Conservation (phyloP, 169 alveolate species). For the Plasmodium berghei region DNA sequence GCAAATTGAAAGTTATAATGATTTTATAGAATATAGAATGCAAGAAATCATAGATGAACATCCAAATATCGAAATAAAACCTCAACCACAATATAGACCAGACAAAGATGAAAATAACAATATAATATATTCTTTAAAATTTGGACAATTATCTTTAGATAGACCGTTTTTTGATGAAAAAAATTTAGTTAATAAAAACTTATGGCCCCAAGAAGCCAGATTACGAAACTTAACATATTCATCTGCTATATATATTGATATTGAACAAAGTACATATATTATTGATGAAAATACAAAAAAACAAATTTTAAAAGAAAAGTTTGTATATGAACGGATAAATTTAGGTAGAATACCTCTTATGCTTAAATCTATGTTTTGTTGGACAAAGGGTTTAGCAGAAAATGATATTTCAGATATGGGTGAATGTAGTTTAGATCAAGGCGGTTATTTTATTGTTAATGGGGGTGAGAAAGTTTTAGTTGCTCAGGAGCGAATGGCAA, state of each 20-base stretch:
- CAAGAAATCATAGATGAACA: conserved; percentile 96
- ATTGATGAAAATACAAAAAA: conserved; percentile 84
- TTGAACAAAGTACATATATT: conserved; percentile 89
- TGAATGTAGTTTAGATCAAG: conserved; percentile 98
- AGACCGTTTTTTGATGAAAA: conserved; percentile 94
- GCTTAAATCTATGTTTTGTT: conserved; percentile 96
- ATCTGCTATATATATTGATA: conserved; percentile 88
- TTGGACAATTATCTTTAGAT: conserved; percentile 94
- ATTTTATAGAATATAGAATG: conserved; percentile 94
- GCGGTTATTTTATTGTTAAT: conserved; percentile 98
- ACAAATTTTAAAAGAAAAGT: conserved; percentile 84
- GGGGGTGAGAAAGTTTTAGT: conserved; percentile 99
- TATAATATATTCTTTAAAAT: conserved; percentile 91
- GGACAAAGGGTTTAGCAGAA: conserved; percentile 91
- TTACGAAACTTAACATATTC: conserved; percentile 95
- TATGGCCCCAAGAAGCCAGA: conserved; percentile 98
- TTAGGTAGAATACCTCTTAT: conserved; percentile 97
- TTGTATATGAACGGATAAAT: conserved; percentile 89
- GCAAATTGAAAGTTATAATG: conserved; percentile 96
- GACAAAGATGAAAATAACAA: conserved; percentile 87
- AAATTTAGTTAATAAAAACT: conserved; percentile 91
- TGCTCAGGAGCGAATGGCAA: conserved; percentile 99
- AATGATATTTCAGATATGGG: conserved; percentile 94
- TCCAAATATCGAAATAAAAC: conserved; percentile 93
- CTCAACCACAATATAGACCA: conserved; percentile 92